Conservation (phyloP, 108 stramenopile species). For the Mediolabrus comicus region DNA sequence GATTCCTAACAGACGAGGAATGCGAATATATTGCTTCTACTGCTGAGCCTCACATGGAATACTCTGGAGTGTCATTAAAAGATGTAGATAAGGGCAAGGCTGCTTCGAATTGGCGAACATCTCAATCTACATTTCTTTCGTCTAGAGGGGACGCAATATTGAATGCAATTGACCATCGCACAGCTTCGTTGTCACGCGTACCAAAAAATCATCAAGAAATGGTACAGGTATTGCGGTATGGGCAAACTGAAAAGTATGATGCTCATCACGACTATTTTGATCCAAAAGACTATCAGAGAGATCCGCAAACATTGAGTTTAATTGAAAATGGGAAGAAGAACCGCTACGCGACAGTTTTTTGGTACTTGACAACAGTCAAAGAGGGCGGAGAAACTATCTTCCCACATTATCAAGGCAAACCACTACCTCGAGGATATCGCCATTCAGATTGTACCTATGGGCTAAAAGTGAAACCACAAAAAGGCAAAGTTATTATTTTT, state of each 20-base stretch:
- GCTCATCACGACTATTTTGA: conserved; percentile 84
- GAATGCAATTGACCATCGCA: conserved; percentile 58
- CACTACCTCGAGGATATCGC: conserved; percentile 2
- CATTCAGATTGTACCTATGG: conserved; percentile 39
- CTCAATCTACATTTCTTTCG: conserved; percentile 68
- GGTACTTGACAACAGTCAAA: conserved; percentile 83
- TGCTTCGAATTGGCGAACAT: conserved; percentile 88
- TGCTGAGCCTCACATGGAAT: conserved; percentile 66
- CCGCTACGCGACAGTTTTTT: conserved; percentile 88
- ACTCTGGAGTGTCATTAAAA: conserved; percentile 77
- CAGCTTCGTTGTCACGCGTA: conserved; percentile 62
- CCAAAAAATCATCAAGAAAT: conserved; percentile 73
- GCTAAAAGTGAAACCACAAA: conserved; percentile 70
- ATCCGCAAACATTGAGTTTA: conserved; percentile 27
- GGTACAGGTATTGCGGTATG: conserved; percentile 74
- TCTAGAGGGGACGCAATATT: conserved; percentile 39
- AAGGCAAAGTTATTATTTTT: conserved; percentile 86
- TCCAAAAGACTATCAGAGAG: conserved; percentile 45
- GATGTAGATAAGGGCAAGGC: conserved; percentile 82
- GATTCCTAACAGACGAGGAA: conserved; percentile 74
- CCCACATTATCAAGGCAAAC: conserved; percentile 41
- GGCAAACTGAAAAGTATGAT: conserved; percentile 67
- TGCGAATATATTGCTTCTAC: conserved; percentile 69
- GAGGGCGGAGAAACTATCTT: conserved; percentile 79
- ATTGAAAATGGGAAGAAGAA: conserved; percentile 68